Conservation (phyloP, 1,284 basidiomycete genomes). For the Moesziomyces aphidis region DNA sequence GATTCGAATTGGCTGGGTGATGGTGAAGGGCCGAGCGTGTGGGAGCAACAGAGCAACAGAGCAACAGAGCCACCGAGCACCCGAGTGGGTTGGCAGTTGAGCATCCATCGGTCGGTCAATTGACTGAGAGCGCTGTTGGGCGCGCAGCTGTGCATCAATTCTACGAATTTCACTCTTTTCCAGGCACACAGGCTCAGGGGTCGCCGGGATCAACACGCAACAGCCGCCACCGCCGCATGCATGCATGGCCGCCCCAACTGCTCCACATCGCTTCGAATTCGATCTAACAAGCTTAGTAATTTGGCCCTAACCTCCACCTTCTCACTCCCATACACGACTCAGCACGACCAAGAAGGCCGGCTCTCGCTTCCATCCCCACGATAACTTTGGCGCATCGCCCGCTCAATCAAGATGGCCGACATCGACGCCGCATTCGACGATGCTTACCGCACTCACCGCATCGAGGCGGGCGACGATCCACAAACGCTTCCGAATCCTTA, state of each 20-base stretch:
- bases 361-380: neutral
- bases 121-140: no score
- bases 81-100: no score
- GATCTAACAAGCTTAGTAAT: no score
- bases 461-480: slow-evolving; percentile 48
- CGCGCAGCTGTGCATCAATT: no score
- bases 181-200: no score
- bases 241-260: no score
- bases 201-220: no score
- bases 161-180: no score
- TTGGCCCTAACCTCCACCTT: slow-evolving; percentile 16
- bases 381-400: neutral
- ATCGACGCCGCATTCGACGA: slow-evolving; percentile 53
- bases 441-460: slow-evolving; percentile 40
- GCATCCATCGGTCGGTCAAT: no score
- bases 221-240: no score
- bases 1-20: neutral
- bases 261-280: no score
- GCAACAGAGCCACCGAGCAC: no score
- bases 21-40: neutral
- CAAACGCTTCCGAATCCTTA: slow-evolving; percentile 46
- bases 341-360: slow-evolving; percentile 1
- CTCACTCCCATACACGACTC: slow-evolving; percentile 18
- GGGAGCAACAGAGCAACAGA: neutral
- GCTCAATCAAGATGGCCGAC: slow-evolving; percentile 12